Base-by-base conservation (phyloP, 306 rosid genomes). In the Erythrophleum fordii region DNA sequence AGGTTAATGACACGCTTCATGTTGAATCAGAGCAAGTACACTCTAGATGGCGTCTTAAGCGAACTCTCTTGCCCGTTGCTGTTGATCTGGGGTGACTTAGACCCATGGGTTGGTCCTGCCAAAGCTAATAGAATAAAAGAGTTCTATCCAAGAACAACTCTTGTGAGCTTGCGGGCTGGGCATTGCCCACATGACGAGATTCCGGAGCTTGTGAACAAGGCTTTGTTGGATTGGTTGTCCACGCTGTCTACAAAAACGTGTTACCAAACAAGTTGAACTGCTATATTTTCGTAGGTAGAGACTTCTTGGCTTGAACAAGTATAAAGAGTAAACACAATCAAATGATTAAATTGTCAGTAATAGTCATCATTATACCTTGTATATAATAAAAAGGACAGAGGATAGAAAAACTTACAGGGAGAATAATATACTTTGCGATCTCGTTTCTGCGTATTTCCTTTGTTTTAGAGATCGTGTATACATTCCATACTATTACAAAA, bases 81-180 rank as follows among this genome's bases (percentile, higher is more conserved):
- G 83, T 65, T 95, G 91, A 78, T 95, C 14, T 93, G 96, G 99
- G 99, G 97, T 31, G 99, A 95, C 89, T 88, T 95, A 53, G 99
- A 95, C 75, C 98, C 97, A 4, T 95, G 98, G 99, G 98, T 93
- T 20, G 98, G 99, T 82, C 94, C 99, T 51, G 89, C 91, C 98
- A 13, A 91, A 89, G 74, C 65, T 58, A 58, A 25, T 1, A 58
- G 37, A 13, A 58, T 58, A 35, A 26, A 58, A 25, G 65, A 58
- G 65, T 58, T 58, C 12, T 58, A 58, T 25, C 65, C 65, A 58
- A 58, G 25, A 12, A 83, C 98, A 31, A 83, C 91, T 42, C 83
- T 95, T 34, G 94, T 91, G 5, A 81, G 89, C 75, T 87, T 95
- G 72, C 94, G 91, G 83, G 99, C 97, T 0, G 98, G 65, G 8